These are phyloP conservation scores for Nitzschia sp. DNA, from an alignment of 108 stramenopile species.

Conservation along the genomic window DNA sequence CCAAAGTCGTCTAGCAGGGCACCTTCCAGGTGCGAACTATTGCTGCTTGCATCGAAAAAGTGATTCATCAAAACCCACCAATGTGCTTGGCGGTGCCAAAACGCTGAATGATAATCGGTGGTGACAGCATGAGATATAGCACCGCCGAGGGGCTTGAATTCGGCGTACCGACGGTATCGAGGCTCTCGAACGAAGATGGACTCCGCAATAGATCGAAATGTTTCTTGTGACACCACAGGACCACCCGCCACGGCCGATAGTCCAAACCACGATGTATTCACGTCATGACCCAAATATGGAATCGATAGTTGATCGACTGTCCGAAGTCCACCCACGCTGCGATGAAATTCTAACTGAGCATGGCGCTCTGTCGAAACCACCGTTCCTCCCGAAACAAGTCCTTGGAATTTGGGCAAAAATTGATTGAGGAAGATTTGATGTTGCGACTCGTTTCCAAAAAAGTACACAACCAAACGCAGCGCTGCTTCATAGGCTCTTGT, in stretches of 20 bases:
- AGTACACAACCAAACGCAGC: conserved; percentile 1
- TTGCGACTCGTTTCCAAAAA: neutral
- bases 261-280: conserved; percentile 2
- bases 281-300: neutral
- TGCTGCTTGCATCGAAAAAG: neutral
- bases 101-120: neutral
- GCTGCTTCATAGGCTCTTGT: neutral
- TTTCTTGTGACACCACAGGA: neutral
- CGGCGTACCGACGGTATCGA: conserved; percentile 3
- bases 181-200: neutral
- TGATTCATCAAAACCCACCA: conserved; percentile 14
- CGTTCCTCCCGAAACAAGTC: neutral
- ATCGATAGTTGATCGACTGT: neutral
- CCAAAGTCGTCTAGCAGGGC: neutral
- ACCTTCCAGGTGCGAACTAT: neutral
- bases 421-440: neutral
- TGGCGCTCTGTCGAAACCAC: conserved; percentile 1
- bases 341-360: neutral
- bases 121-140: neutral
- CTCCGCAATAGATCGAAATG: neutral
- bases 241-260: conserved; percentile 1
- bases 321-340: neutral
- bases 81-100: conserved; percentile 2
- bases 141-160: conserved; percentile 9
- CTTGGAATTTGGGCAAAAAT: neutral